Evolutionary conservation across 83 land plant genomes (phyloP).

Genomic region (Picea engelmannii): DNA sequence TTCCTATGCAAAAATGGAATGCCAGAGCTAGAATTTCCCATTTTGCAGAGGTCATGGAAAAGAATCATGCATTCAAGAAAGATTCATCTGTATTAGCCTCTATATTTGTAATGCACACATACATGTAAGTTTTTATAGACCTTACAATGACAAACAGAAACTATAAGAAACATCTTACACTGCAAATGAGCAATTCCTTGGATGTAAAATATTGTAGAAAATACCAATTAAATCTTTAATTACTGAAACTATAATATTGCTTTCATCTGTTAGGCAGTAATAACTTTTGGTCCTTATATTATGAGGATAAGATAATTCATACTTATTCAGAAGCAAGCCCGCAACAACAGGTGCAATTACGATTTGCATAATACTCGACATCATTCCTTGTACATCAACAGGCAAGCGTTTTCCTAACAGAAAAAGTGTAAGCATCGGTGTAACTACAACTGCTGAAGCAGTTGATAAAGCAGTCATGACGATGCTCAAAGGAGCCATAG

Average conservation of each 20-base stretch:
- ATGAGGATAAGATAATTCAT: background rate
- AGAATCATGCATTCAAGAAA: background rate
- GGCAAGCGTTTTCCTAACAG: conserved; percentile 88
- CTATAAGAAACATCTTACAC: too few relatives aligned
- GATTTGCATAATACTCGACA: conserved; percentile 82
- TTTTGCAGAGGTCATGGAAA: background rate
- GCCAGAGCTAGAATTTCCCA: background rate
- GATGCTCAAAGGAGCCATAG: conserved; percentile 89
- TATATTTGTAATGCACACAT: too few relatives aligned
- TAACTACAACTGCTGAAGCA: conserved; percentile 90
- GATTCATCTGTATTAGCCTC: too few relatives aligned
- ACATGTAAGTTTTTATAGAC: too few relatives aligned
- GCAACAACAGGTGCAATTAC: conserved; percentile 85
- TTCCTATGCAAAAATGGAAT: background rate
- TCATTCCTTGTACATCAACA: conserved; percentile 92
- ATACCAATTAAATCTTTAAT: too few relatives aligned
- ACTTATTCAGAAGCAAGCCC: conserved; percentile 86
- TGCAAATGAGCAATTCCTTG: too few relatives aligned
- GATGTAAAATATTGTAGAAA: too few relatives aligned
- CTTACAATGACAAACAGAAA: too few relatives aligned
- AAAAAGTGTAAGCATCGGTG: conserved; percentile 75
- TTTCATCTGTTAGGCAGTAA: background rate
- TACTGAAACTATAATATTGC: too few relatives aligned
- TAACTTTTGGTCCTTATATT: background rate
- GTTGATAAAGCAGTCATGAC: conserved; percentile 98